These are phyloP conservation scores for Psidium friedrichsthalianum DNA, from an alignment of 345 rosid species.

Conservation along the genomic window DNA sequence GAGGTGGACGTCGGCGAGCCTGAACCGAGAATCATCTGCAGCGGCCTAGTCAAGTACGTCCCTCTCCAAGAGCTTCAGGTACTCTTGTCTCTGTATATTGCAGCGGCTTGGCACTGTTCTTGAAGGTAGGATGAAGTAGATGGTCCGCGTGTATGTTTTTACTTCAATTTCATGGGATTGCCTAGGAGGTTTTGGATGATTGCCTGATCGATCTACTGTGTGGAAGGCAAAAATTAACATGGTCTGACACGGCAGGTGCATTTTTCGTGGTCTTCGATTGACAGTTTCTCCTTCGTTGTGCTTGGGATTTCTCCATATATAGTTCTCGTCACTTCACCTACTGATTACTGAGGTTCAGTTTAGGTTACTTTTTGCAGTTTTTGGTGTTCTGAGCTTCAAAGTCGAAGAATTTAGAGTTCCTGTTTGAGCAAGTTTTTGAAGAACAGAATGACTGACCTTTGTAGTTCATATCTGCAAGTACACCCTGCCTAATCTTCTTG, in stretches of 20 bases:
- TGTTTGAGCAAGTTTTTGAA: neutral
- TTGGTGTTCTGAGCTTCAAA: neutral
- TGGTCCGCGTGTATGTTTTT: neutral
- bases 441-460: neutral
- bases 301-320: neutral
- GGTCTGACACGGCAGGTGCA: neutral
- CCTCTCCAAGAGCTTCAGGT: conserved; percentile 72
- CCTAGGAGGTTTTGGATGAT: neutral
- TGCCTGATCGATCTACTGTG: neutral
- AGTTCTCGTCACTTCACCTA: neutral
- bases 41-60: conserved; percentile 81
- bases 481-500: neutral
- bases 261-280: neutral
- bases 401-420: neutral
- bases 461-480: neutral
- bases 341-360: neutral
- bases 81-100: neutral
- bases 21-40: conserved; percentile 74
- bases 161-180: neutral
- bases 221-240: neutral
- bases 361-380: neutral
- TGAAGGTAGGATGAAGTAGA: neutral
- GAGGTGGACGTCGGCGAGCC: conserved; percentile 85
- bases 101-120: neutral
- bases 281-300: neutral